Base-by-base conservation (phyloP, 1,284 basidiomycete species). In the Cystobasidiaceae sp. region DNA sequence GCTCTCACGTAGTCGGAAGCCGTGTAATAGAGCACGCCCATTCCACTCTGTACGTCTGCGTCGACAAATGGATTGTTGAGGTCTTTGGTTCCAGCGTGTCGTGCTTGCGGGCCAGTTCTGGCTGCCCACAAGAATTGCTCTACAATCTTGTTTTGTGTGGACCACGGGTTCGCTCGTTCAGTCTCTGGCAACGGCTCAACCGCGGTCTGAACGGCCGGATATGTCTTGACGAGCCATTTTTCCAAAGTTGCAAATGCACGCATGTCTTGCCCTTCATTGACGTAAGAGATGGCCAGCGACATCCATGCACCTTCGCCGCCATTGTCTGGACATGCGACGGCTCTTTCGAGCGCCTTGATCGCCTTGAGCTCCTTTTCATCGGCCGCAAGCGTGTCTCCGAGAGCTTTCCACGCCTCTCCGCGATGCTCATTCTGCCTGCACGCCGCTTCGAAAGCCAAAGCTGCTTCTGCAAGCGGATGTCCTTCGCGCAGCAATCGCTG, bases 381-480 rank as follows among this genome's bases (percentile, higher is more conserved):
- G 88, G 97, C 97, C 50, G 90, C 93, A 71, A 93, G 85, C 0
- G 89, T 89, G 77, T 96, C 90, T 8, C 96, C 96, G 0, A 98
- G 81, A 25, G 94, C 79, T 32, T 93, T 85, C 96, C 96, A 99
- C 0, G 92, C 85, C 75, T 94, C 92, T 62, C 87, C 91, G 8
- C 78, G 62, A 62, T 67, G 72, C 71, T 62, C 74, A 60, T 72
- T 73, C 51, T 68, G 11, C 71, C 74, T 58, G 74, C 77, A 72
- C 15, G 92, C 79, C 13, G 81, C 80, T 74, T 91, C 91, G 51
- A 77, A 75, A 32, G 73, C 73, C 39, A 75, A 67, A 11, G 74
- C 75, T 9, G 73, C 74, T 48, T 77, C 73, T 48, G 72, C 71
- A 28, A 77, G 68, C 17, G 75, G 73, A 8, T 74, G 74, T 3